Evolutionary conservation across 2,329 filamentous ascomycete genomes (phyloP).

Genomic region (Ceratocystis alfenasii): DNA sequence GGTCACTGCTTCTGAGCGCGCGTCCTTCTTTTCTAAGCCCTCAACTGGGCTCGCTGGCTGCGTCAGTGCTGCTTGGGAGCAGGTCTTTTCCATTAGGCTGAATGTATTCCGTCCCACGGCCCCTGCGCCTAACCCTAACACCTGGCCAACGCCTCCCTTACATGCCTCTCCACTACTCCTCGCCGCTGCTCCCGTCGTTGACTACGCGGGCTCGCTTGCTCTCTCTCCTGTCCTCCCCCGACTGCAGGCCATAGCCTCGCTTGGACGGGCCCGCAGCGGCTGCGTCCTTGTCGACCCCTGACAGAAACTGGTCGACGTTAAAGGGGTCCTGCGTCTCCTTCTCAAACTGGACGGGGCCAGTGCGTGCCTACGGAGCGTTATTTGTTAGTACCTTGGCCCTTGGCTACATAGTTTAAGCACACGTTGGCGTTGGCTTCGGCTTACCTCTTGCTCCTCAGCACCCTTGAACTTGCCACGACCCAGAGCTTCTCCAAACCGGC

Average conservation of each 20-base stretch:
- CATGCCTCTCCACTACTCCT: background rate
- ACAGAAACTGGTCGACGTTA: constrained; percentile 87
- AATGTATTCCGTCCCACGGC: no score
- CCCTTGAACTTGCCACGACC: constrained; percentile 89
- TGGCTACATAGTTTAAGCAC: no score
- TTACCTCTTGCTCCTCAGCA: constrained; percentile 65
- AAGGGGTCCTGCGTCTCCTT: constrained; percentile 79
- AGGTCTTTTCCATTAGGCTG: no score
- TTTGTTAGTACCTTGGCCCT: background rate
- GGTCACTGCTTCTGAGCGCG: no score
- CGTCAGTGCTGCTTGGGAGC: no score
- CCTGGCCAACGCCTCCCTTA: no score
- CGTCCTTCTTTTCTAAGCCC: no score
- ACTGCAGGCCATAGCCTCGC: constrained; percentile 66
- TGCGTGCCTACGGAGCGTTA: constrained; percentile 46
- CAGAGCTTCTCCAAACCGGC: constrained; percentile 72
- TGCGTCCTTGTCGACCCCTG: constrained; percentile 55
- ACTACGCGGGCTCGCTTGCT: constrained; percentile 69
- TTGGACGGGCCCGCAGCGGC: constrained; percentile 40
- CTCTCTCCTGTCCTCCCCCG: constrained; percentile 40
- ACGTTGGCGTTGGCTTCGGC: constrained; percentile 26
- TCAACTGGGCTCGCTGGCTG: no score
- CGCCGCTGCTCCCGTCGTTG: constrained; percentile 43
- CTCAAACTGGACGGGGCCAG: constrained; percentile 93
- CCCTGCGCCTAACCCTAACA: no score